A percentile compares a stretch with the other conserved stretches of the same genome.
Evolutionary conservation across 331 rosid species (phyloP).

Genomic region (Rosa hybrid): DNA sequence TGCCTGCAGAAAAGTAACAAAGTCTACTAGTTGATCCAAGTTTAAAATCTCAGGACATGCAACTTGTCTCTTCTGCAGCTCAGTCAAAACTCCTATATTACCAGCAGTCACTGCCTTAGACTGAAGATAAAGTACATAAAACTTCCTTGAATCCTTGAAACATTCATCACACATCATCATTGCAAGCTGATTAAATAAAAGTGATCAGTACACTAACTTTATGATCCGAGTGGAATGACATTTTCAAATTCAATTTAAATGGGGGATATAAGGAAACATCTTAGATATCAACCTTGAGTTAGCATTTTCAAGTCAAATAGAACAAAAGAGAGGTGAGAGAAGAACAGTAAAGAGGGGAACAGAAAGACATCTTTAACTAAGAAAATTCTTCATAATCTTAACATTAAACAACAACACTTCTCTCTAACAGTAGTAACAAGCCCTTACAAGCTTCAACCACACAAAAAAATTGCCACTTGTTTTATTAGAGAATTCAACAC

Average conservation of each 20-base stretch:
- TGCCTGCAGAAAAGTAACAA: constrained; percentile 29
- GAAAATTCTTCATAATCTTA: not conserved
- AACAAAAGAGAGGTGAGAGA: not conserved
- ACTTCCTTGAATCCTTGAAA: constrained; percentile 53
- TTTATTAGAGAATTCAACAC: not conserved
- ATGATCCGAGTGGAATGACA: constrained; percentile 23
- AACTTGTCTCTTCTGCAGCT: constrained; percentile 49
- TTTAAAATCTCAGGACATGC: constrained; percentile 40
- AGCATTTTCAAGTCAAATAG: not conserved
- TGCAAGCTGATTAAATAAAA: constrained; percentile 71
- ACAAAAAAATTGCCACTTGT: not conserved
- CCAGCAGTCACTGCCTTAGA: constrained; percentile 49
- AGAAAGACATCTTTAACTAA: not conserved
- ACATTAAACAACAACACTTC: not conserved
- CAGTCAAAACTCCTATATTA: constrained; percentile 44
- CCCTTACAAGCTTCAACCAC: not conserved
- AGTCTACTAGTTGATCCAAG: constrained; percentile 23
- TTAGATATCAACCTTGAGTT: not conserved
- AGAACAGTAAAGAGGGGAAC: not conserved
- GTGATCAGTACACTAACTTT: constrained; percentile 43
- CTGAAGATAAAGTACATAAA: constrained; percentile 43
- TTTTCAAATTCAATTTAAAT: not conserved
- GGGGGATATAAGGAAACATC: constrained; percentile 5
- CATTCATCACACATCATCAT: constrained; percentile 84
- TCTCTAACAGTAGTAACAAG: not conserved